Evolutionary conservation across 305 asterid species (phyloP), one percentile per base, ranked within the genome.

Genomic region (Fraxinus floribunda): DNA sequence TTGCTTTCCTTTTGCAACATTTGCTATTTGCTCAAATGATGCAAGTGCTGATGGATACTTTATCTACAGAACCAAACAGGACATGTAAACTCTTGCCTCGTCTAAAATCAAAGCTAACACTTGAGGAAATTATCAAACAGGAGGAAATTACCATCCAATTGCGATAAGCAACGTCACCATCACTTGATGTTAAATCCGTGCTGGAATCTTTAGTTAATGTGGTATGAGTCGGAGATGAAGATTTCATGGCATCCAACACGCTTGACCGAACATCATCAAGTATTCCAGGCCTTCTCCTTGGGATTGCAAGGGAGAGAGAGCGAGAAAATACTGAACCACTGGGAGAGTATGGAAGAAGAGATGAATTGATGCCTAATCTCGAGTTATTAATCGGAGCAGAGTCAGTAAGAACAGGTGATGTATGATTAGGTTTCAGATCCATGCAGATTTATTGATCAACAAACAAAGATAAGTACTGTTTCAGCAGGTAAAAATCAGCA

Each of bases 141-240:
- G 11, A 41, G 5, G 74, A 75, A 75, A 30, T 36, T 93, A 96
- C 98, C 97, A 87, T 86, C 99, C 99, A 96, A 78, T 86, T 90
- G 71, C 83, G 81, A 85, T 90, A 93, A 81, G 92, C 88, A 82
- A 85, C 64, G 84, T 90, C 94, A 16, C 1, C 81, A 71, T 95
- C 97, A 82, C 71, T 87, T 73, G 86, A 76, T 10, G 91, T 57
- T 70, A 84, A 57, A 74, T 92, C 97, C 0, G 85, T 77, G 86
- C 78, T 84, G 36, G 83, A 73, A 64, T 89, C 96, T 86, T 85
- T 91, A 41, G 88, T 81, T 82, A 89, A 70, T 76, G 78, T 93
- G 80, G 84, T 89, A 79, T 96, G 94, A 80, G 98, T 96, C 0
- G 99, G 99, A 46, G 99, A 96, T 11, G 99, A 96, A 4, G 97